Conservation (phyloP, 129 eudicot species). For the Glebionis coronaria region DNA sequence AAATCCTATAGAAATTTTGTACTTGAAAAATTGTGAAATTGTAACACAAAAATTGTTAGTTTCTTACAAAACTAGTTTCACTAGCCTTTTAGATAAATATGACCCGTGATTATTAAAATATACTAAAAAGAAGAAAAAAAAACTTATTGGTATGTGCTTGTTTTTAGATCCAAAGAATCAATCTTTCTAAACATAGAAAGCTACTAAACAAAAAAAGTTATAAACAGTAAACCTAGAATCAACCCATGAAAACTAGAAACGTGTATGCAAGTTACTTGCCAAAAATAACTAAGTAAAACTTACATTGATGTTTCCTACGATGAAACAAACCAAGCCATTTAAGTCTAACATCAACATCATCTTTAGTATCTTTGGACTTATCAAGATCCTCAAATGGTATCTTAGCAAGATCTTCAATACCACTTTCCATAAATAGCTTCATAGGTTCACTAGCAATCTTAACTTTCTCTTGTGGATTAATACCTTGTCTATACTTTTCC, state of each 20-base stretch:
- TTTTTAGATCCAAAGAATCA: neutral
- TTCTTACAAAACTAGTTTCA: too few relatives aligned
- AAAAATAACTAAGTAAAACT: slow-evolving; percentile 24
- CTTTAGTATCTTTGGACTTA: slow-evolving; percentile 55
- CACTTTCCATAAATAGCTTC: slow-evolving; percentile 81
- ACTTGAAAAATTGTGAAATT: too few relatives aligned
- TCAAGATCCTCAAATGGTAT: slow-evolving; percentile 72
- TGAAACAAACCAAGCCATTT: slow-evolving; percentile 99
- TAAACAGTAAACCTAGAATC: neutral
- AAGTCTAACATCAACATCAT: slow-evolving; percentile 91
- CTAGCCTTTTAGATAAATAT: too few relatives aligned
- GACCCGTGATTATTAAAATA: too few relatives aligned
- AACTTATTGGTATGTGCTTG: slow-evolving; percentile 17
- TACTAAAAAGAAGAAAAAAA: neutral
- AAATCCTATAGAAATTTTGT: too few relatives aligned
- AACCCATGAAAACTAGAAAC: too few relatives aligned
- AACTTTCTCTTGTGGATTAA: slow-evolving; percentile 85
- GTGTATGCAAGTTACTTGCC: too few relatives aligned
- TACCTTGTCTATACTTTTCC: slow-evolving; percentile 80
- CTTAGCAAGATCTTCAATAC: slow-evolving; percentile 75
- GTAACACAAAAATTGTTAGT: too few relatives aligned
- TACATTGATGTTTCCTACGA: slow-evolving; percentile 92
- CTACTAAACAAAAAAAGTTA: too few relatives aligned
- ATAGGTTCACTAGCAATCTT: slow-evolving; percentile 85
- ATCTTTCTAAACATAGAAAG: neutral